Conservation (phyloP, 2,329 filamentous ascomycete genomes). For the Ceratocystis harringtonii region DNA sequence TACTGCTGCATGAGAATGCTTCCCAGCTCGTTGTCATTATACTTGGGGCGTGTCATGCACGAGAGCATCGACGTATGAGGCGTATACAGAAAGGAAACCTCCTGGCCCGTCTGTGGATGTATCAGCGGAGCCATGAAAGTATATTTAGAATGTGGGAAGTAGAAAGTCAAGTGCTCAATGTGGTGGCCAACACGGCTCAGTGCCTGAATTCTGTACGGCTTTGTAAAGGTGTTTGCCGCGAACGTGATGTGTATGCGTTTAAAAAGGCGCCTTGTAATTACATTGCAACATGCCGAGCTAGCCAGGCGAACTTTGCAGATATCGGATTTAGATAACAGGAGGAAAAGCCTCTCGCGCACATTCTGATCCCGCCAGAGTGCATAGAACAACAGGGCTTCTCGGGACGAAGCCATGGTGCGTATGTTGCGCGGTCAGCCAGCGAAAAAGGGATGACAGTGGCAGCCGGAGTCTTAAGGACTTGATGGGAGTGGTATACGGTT, state of each 20-base stretch:
- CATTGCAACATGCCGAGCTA: slow-evolving; percentile 54
- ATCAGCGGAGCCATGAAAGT: slow-evolving; percentile 77
- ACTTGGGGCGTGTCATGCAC: slow-evolving; percentile 53
- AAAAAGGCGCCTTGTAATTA: slow-evolving; percentile 56
- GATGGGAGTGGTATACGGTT: not conserved
- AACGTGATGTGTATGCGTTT: slow-evolving; percentile 55
- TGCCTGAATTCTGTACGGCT: slow-evolving; percentile 55
- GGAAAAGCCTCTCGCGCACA: slow-evolving; percentile 37
- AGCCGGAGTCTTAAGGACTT: slow-evolving; percentile 4
- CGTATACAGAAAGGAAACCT: slow-evolving; percentile 68
- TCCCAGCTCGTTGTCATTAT: slow-evolving; percentile 63
- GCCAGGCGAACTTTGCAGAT: slow-evolving; percentile 48
- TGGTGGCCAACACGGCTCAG: slow-evolving; percentile 64
- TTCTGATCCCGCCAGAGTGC: slow-evolving; percentile 38
- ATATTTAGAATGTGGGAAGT: slow-evolving; percentile 57
- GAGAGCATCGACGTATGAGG: slow-evolving; percentile 54
- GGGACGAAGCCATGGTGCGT: slow-evolving; percentile 2
- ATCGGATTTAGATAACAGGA: slow-evolving; percentile 35
- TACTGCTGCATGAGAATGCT: slow-evolving; percentile 77
- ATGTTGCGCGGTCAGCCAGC: slow-evolving; percentile 14
- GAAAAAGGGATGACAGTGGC: slow-evolving; percentile 13
- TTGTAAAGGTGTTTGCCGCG: slow-evolving; percentile 59
- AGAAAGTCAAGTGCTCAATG: slow-evolving; percentile 64
- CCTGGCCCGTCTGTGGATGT: slow-evolving; percentile 58
- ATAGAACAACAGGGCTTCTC: slow-evolving; percentile 33